phyloP scores from a whole-genome alignment of 768 basidiomycete species.

The Russula ochroleuca region DNA sequence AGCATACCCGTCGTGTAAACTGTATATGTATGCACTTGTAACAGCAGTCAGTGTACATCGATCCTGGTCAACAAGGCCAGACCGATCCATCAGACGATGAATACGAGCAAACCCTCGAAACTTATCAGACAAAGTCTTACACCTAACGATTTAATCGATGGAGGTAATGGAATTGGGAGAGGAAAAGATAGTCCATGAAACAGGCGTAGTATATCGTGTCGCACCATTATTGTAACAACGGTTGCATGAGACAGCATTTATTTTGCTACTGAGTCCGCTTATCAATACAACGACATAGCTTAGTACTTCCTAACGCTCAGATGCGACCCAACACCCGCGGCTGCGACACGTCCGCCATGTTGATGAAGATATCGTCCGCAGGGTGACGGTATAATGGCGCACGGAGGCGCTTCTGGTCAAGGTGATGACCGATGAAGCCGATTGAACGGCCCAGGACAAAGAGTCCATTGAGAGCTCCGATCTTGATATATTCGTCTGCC shows the following conservation, averaged over 20 bases:
- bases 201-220: slow-evolving; percentile 16
- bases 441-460: slow-evolving; percentile 97
- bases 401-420: slow-evolving; percentile 93
- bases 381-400: slow-evolving; percentile 93
- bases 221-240: slow-evolving; percentile 13
- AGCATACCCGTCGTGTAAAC: neutral
- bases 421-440: slow-evolving; percentile 94
- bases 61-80: neutral
- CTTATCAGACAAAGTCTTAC: neutral
- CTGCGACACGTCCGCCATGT: slow-evolving; percentile 81
- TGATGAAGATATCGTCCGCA: slow-evolving; percentile 94
- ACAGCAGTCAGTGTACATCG: neutral
- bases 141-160: neutral
- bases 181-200: slow-evolving; percentile 9
- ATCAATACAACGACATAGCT: slow-evolving; percentile 16
- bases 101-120: too few species aligned
- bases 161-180: neutral
- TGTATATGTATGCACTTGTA: neutral
- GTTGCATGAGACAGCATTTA: neutral
- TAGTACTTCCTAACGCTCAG: slow-evolving; percentile 10
- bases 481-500: slow-evolving; percentile 97
- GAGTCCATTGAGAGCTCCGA: slow-evolving; percentile 91
- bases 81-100: too few species aligned
- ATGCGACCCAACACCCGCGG: slow-evolving; percentile 66
- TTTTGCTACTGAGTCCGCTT: slow-evolving; percentile 7